Percentiles rank a stretch among this genome's conserved stretches.
phyloP scores from a whole-genome alignment of 768 basidiomycete genomes.

The Lactarius evosmus region DNA sequence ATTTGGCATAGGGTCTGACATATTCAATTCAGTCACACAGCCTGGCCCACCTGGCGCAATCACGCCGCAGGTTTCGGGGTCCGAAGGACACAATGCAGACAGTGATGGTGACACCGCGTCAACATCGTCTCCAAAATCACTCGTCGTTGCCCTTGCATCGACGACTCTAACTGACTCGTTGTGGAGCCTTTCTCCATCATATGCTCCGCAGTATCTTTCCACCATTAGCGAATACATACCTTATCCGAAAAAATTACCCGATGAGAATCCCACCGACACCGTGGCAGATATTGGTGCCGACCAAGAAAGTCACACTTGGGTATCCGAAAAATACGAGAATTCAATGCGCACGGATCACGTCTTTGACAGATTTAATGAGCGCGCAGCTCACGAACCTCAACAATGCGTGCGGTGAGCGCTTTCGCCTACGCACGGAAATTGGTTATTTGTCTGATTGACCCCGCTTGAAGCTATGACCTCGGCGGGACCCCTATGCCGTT shows the following conservation, averaged over 20 bases:
- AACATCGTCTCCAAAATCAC: conserved; percentile 33
- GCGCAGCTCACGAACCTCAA: conserved; percentile 65
- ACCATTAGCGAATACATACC: conserved; percentile 68
- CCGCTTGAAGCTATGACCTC: conserved; percentile 71
- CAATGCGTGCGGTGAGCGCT: conserved; percentile 80
- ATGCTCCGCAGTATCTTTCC: conserved; percentile 69
- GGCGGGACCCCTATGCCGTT: conserved; percentile 82
- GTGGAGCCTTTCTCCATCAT: conserved; percentile 66
- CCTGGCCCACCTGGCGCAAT: background rate
- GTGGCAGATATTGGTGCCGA: conserved; percentile 41
- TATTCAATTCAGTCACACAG: conserved; percentile 48
- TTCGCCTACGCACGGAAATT: background rate
- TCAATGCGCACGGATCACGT: conserved; percentile 76
- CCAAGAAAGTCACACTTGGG: conserved; percentile 53
- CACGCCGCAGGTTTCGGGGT: background rate
- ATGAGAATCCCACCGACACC: conserved; percentile 39
- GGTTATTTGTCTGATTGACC: conserved; percentile 8
- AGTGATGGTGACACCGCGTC: conserved; percentile 40
- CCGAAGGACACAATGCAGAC: background rate
- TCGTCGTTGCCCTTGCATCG: conserved; percentile 57
- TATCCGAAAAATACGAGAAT: conserved; percentile 76
- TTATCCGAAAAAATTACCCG: conserved; percentile 47
- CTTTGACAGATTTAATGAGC: conserved; percentile 79
- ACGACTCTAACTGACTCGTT: conserved; percentile 54
- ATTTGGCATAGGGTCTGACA: conserved; percentile 61